phyloP scores from a whole-genome alignment of 2,329 filamentous ascomycete genomes.

The Escovopsis sp. region DNA sequence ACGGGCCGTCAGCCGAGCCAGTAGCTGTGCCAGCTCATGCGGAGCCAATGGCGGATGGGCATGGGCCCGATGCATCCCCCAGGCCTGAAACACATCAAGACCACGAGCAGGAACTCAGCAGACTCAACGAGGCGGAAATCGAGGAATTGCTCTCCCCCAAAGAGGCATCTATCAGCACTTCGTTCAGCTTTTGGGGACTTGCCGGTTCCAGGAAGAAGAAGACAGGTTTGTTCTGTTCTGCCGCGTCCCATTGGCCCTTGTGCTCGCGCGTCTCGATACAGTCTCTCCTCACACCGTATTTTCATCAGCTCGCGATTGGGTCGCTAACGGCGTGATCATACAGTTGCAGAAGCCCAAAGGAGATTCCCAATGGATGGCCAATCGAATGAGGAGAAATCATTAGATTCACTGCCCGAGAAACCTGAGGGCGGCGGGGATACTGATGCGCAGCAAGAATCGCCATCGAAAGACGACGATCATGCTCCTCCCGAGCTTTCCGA shows the following conservation, averaged over 20 bases:
- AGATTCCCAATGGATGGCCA: conserved; percentile 16
- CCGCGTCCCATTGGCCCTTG: conserved; percentile 14
- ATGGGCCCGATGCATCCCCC: conserved; percentile 5
- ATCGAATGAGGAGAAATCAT: conserved; percentile 16
- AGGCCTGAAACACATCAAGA: conserved; percentile 6
- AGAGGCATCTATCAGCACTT: conserved; percentile 20
- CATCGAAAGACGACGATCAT: conserved; percentile 26
- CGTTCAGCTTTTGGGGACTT: conserved; percentile 43
- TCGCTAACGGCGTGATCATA: conserved; percentile 35
- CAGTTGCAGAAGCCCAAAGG: conserved; percentile 27
- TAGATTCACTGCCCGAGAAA: conserved; percentile 31
- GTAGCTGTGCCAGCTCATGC: conserved; percentile 4
- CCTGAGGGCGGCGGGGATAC: conserved; percentile 35
- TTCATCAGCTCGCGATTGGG: conserved; percentile 23
- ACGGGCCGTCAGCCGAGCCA: conserved; percentile 5
- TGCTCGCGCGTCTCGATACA: too few relatives aligned
- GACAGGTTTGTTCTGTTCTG: conserved; percentile 21
- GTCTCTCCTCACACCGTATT: neutral
- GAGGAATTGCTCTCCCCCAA: conserved; percentile 25
- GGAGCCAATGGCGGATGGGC: conserved; percentile 4
- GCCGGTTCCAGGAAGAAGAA: conserved; percentile 28
- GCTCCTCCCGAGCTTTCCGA: conserved; percentile 20
- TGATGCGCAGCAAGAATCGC: conserved; percentile 41
- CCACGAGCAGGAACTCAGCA: conserved; percentile 9
- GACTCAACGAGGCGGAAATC: conserved; percentile 26